Evolutionary conservation across 2,329 filamentous ascomycete species (phyloP).

Genomic region (Tothia fuscella): DNA sequence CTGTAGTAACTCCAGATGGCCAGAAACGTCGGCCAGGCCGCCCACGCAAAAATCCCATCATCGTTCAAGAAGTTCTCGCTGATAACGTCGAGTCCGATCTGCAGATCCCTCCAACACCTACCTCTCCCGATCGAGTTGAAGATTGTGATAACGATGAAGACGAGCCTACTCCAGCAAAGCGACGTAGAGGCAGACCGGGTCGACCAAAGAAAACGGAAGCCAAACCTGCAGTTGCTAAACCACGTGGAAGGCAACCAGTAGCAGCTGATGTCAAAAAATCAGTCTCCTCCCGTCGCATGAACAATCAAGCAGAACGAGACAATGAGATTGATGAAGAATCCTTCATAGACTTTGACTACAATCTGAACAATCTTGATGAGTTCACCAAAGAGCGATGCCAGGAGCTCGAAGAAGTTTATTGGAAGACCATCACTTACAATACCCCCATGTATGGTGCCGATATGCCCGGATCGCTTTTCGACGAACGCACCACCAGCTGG

Average conservation of each 20-base stretch:
- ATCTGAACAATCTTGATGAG: conserved; percentile 69
- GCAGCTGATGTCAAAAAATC: conserved; percentile 34
- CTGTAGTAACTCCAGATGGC: conserved; percentile 14
- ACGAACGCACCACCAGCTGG: conserved; percentile 73
- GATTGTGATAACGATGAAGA: conserved; percentile 33
- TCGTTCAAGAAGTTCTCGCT: conserved; percentile 26
- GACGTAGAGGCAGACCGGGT: conserved; percentile 33
- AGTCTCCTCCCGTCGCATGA: conserved; percentile 76
- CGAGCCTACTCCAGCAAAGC: conserved; percentile 38
- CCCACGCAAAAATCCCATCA: conserved; percentile 28
- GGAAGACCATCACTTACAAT: conserved; percentile 94
- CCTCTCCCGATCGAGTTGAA: conserved; percentile 30
- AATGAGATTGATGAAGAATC: conserved; percentile 79
- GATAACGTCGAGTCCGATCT: conserved; percentile 23
- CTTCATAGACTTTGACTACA: conserved; percentile 86
- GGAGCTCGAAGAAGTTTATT: conserved; percentile 88
- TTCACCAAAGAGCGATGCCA: conserved; percentile 87
- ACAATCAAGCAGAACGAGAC: conserved; percentile 65
- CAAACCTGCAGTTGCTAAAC: conserved; percentile 22
- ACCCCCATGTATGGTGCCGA: conserved; percentile 92
- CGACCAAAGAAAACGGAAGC: conserved; percentile 29
- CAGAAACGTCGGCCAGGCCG: conserved; percentile 39
- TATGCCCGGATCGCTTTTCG: conserved; percentile 89
- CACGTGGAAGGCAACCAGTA: conserved; percentile 44
- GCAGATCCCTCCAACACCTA: conserved; percentile 28